Conservation (phyloP, 2,329 filamentous ascomycete genomes). For the Clarireedia homoeocarpa region DNA sequence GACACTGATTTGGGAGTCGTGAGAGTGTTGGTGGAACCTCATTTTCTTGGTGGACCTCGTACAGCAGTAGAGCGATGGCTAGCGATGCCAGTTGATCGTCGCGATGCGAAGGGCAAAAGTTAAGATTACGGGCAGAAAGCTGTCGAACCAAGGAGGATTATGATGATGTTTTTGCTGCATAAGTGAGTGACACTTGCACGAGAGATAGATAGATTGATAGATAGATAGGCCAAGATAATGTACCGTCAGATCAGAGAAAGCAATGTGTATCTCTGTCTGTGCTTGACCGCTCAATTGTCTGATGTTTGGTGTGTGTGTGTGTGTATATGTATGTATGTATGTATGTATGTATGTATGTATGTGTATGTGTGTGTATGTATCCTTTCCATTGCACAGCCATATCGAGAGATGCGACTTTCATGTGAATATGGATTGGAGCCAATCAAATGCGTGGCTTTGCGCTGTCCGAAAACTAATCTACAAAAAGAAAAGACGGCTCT, state of each 20-base stretch:
- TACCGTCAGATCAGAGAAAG: neutral
- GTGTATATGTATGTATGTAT: neutral
- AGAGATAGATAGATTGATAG: neutral
- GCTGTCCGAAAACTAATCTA: neutral
- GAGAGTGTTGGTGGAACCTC: neutral
- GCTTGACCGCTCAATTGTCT: conserved; percentile 5
- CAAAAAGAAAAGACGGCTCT: neutral
- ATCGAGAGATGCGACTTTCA: neutral
- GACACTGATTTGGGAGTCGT: conserved; percentile 4
- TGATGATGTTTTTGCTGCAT: too few relatives aligned
- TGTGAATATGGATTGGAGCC: neutral
- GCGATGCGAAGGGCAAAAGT: too few relatives aligned
- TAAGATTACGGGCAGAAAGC: too few relatives aligned
- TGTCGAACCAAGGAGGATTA: too few relatives aligned
- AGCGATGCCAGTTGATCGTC: too few relatives aligned
- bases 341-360: neutral
- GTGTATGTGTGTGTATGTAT: neutral
- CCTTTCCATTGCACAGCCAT: neutral
- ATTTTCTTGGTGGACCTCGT: neutral
- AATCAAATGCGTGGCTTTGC: neutral
- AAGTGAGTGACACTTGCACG: neutral
- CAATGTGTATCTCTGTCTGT: neutral
- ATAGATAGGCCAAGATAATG: neutral
- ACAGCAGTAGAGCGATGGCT: too few relatives aligned
- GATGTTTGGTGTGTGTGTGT: neutral